These are phyloP conservation scores for Nephelium lappaceum DNA, from an alignment of 345 rosid species.

Conservation along the genomic window DNA sequence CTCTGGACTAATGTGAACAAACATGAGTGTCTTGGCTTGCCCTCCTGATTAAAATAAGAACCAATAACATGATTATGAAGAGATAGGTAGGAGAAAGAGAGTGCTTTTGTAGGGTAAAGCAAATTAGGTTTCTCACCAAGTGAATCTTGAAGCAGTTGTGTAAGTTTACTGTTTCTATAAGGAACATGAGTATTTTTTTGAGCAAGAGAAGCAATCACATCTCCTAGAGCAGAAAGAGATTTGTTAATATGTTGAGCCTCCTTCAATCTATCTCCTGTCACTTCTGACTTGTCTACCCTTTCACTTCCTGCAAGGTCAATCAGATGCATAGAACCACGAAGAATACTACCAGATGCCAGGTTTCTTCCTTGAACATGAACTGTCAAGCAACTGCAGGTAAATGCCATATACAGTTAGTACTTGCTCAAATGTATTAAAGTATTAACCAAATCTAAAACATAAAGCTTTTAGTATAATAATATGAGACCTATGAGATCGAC, in stretches of 20 bases:
- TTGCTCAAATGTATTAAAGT: background rate
- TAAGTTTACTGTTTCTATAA: constrained; percentile 91
- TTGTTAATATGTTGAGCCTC: constrained; percentile 91
- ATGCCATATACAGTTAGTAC: constrained; percentile 22
- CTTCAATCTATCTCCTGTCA: constrained; percentile 84
- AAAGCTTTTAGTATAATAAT: background rate
- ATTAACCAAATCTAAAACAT: background rate
- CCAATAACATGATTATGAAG: constrained; percentile 12
- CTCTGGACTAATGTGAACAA: constrained; percentile 91
- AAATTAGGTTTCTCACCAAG: constrained; percentile 56
- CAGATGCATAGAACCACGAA: constrained; percentile 90
- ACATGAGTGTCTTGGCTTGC: constrained; percentile 98
- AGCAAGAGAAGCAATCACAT: constrained; percentile 92
- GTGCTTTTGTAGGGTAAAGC: background rate
- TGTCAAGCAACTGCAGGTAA: constrained; percentile 74
- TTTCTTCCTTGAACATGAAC: constrained; percentile 95
- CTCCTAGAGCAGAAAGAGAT: constrained; percentile 93
- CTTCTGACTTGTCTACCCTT: constrained; percentile 95
- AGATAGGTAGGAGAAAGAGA: constrained; percentile 5
- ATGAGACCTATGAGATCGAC: constrained; percentile 94
- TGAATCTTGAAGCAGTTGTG: constrained; percentile 94
- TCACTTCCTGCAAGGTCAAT: constrained; percentile 99
- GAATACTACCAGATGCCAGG: constrained; percentile 64
- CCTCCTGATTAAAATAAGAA: constrained; percentile 60
- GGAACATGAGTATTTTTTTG: constrained; percentile 86